These are phyloP conservation scores for Sordariomycetes sp. DNA, from an alignment of 2,329 filamentous ascomycete species.

Conservation along the genomic window DNA sequence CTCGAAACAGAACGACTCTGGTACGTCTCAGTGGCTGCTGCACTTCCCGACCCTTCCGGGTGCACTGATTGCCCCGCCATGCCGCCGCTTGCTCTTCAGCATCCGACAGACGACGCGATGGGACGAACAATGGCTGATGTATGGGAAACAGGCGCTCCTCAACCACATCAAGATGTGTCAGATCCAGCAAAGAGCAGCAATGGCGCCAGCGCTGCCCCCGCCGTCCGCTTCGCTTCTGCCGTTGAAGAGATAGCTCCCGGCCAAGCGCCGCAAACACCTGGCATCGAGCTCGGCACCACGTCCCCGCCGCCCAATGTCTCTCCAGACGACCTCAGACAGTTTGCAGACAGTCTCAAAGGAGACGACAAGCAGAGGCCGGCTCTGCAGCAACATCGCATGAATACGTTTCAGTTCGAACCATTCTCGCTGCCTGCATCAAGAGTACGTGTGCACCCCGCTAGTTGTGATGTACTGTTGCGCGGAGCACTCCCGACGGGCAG, in stretches of 20 bases:
- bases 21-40: background rate
- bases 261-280: conserved; percentile 10
- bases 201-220: conserved; percentile 28
- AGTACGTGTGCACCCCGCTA: too few species aligned
- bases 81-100: too few species aligned
- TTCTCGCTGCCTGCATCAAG: conserved; percentile 79
- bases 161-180: background rate
- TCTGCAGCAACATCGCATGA: conserved; percentile 74
- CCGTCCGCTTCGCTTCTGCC: conserved; percentile 64
- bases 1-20: too few species aligned
- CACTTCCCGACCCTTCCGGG: too few species aligned
- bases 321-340: conserved; percentile 57
- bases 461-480: too few species aligned
- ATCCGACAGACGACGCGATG: too few species aligned
- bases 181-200: too few species aligned
- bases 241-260: conserved; percentile 55
- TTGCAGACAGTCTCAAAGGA: conserved; percentile 57
- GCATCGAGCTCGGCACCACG: conserved; percentile 9
- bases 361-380: conserved; percentile 59
- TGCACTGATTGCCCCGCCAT: background rate
- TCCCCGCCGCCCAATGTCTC: conserved; percentile 27
- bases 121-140: too few species aligned
- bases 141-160: too few species aligned
- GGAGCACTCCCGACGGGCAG: too few species aligned
- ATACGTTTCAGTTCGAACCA: conserved; percentile 82